A percentile compares a stretch with the other conserved stretches of the same genome.
Conservation (phyloP, 176 grass and related monocot genomes). For the Rhynchospora pubera region DNA sequence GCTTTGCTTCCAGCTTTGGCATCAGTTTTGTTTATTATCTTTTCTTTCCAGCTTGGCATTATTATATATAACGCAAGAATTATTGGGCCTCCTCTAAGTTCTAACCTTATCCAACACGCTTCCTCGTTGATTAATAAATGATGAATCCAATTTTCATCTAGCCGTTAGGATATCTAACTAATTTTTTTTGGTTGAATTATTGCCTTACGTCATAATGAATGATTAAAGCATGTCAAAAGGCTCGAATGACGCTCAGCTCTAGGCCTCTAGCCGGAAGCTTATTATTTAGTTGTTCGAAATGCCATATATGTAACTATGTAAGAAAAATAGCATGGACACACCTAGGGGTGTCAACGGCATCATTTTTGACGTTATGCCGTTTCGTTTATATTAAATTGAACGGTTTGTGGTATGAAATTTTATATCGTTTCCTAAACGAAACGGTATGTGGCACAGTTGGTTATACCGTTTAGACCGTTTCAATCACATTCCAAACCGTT, state of each 20-base stretch:
- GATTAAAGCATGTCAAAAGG: neutral
- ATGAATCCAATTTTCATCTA: neutral
- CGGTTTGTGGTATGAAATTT: too few species aligned
- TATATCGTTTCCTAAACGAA: too few species aligned
- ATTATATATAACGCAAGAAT: neutral
- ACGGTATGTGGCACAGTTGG: too few species aligned
- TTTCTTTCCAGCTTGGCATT: constrained; percentile 12
- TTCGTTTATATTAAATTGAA: too few species aligned
- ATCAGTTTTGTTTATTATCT: neutral
- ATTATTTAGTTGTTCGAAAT: neutral
- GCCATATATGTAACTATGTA: too few species aligned
- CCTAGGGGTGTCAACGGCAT: too few species aligned
- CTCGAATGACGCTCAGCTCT: neutral
- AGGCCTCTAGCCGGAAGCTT: neutral
- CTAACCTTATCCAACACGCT: neutral
- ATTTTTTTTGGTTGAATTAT: neutral
- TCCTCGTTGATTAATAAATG: neutral
- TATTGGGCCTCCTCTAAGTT: neutral
- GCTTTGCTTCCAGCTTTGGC: neutral
- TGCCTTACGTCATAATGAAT: neutral
- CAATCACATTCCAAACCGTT: too few species aligned
- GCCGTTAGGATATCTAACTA: neutral
- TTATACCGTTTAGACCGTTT: too few species aligned
- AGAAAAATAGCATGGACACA: too few species aligned
- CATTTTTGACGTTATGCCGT: too few species aligned